Percentiles rank a stretch among this genome's conserved stretches.
phyloP scores from a whole-genome alignment of 176 grass and related monocot genomes.

The Hordeum marinum region DNA sequence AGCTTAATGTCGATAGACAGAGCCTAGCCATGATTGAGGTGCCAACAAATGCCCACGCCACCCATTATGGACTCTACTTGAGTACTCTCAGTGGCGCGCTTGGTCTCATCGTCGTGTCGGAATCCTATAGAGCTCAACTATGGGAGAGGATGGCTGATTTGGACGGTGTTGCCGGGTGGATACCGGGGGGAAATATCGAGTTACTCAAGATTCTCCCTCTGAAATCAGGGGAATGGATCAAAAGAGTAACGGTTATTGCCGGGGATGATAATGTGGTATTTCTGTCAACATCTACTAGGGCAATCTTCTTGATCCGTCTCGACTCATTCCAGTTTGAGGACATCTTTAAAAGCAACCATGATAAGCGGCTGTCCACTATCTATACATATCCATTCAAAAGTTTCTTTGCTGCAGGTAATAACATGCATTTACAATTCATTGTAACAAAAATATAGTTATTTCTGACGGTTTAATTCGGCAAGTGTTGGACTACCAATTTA shows the following conservation, averaged over 20 bases:
- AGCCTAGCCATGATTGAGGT: neutral
- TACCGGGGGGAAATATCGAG: neutral
- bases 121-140: neutral
- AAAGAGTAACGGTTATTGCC: neutral
- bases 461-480: neutral
- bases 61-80: neutral
- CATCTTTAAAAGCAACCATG: neutral
- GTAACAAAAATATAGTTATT: neutral
- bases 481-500: neutral
- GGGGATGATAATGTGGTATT: neutral
- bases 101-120: neutral
- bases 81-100: neutral
- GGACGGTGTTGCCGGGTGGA: neutral
- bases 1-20: neutral
- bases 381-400: neutral
- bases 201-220: neutral
- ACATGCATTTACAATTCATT: neutral
- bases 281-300: neutral
- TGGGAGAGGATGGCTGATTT: neutral
- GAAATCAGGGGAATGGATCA: neutral
- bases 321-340: neutral
- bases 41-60: neutral
- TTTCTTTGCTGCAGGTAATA: neutral
- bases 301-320: neutral
- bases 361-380: neutral